Conservation (phyloP, 2,329 filamentous ascomycete species). For the Leptographium flavum region DNA sequence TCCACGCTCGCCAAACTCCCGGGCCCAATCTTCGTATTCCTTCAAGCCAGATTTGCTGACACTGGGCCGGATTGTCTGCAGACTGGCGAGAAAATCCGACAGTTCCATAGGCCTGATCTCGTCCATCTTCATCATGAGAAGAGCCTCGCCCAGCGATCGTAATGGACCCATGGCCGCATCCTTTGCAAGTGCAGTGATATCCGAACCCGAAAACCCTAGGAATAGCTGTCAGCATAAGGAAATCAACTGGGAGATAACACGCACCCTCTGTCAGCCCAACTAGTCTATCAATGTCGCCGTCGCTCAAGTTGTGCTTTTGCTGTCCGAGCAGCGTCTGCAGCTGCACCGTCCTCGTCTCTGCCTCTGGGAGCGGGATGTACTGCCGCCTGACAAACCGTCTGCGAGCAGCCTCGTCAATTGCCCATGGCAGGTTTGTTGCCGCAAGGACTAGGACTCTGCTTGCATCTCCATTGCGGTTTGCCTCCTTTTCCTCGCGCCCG, state of each 20-base stretch:
- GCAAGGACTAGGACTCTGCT: constrained; percentile 84
- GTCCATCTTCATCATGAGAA: constrained; percentile 86
- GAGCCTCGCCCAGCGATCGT: constrained; percentile 73
- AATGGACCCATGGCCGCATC: constrained; percentile 96
- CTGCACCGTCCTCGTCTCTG: constrained; percentile 65
- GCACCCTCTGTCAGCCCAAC: constrained; percentile 75
- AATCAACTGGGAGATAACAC: constrained; percentile 13
- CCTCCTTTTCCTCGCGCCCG: constrained; percentile 55
- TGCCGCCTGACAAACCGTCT: constrained; percentile 83
- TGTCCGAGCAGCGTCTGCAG: constrained; percentile 66
- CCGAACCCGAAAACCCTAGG: constrained; percentile 87
- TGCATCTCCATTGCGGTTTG: constrained; percentile 70
- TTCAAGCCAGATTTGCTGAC: constrained; percentile 75
- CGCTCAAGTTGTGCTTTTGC: constrained; percentile 68
- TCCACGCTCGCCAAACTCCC: constrained; percentile 81
- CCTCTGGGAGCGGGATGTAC: constrained; percentile 89
- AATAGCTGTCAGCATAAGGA: neutral
- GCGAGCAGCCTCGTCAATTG: constrained; percentile 89
- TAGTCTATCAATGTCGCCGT: constrained; percentile 56
- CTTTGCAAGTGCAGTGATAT: constrained; percentile 92
- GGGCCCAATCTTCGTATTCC: constrained; percentile 89
- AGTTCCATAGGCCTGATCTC: constrained; percentile 80
- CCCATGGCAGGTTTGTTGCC: constrained; percentile 93
- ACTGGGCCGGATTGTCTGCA: constrained; percentile 75
- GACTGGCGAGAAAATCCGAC: constrained; percentile 69